A percentile compares a stretch with the other conserved stretches of the same genome.
phyloP scores from a whole-genome alignment of 139 green algal species.

The Haematococcus sp. region DNA sequence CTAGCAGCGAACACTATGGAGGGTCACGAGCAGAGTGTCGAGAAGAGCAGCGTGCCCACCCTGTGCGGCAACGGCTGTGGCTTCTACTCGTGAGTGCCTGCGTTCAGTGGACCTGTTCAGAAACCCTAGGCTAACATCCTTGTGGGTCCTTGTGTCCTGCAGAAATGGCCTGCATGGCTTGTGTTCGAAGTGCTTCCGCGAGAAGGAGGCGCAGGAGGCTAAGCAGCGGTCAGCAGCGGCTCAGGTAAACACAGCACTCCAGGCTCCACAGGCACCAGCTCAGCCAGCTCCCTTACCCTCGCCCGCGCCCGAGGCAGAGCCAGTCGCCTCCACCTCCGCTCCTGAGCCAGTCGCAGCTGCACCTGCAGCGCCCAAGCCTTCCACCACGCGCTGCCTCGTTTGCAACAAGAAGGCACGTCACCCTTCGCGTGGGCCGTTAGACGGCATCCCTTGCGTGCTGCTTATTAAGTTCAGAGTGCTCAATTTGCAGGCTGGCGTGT shows the following conservation, averaged over 20 bases:
- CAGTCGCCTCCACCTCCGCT: slow-evolving; percentile 1
- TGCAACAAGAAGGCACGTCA: slow-evolving; percentile 58
- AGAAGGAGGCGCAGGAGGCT: slow-evolving; percentile 26
- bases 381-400: slow-evolving; percentile 33
- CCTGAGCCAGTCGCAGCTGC: slow-evolving; percentile 11
- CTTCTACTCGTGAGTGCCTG: slow-evolving; percentile 68
- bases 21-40: too few species aligned
- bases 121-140: background rate
- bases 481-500: background rate
- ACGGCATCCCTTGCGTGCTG: too few species aligned
- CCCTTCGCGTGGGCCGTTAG: too few species aligned
- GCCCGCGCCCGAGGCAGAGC: slow-evolving; percentile 10
- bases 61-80: slow-evolving; percentile 65
- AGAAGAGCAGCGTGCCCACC: slow-evolving; percentile 11
- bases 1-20: too few species aligned
- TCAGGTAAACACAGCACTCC: background rate
- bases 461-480: background rate
- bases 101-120: background rate
- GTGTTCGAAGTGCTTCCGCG: slow-evolving; percentile 71
- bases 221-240: slow-evolving; percentile 14
- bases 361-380: background rate
- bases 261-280: background rate
- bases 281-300: background rate
- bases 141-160: background rate
- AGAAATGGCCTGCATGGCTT: slow-evolving; percentile 35